phyloP scores from a whole-genome alignment of 176 grass and related monocot species.

The Cenchrus fungigraminus region DNA sequence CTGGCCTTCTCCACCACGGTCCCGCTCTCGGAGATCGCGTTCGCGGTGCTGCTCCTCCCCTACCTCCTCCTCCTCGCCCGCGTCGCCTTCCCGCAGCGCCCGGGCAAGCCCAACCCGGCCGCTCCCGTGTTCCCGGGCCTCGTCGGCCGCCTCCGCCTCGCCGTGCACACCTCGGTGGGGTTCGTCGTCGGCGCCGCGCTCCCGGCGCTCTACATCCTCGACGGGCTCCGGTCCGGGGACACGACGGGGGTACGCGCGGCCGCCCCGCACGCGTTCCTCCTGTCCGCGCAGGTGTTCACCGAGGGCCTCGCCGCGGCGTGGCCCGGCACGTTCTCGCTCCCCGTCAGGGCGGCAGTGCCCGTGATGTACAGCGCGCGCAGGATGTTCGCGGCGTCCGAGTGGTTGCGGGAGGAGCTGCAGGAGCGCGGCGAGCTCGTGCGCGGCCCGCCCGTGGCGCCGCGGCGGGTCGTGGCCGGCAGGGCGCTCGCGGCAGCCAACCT shows the following conservation, averaged over 20 bases:
- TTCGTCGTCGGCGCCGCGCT: conserved; percentile 69
- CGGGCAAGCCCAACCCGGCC: conserved; percentile 31
- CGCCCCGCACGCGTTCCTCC: conserved; percentile 80
- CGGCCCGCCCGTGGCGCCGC: conserved; percentile 20
- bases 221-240: conserved; percentile 60
- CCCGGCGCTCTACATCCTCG: conserved; percentile 71
- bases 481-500: conserved; percentile 65
- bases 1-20: conserved; percentile 59
- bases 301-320: conserved; percentile 69
- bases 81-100: conserved; percentile 56
- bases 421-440: conserved; percentile 33
- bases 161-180: conserved; percentile 40
- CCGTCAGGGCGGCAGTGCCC: conserved; percentile 61
- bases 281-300: conserved; percentile 75
- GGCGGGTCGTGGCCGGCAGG: conserved; percentile 51
- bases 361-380: conserved; percentile 72
- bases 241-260: conserved; percentile 48
- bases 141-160: conserved; percentile 37
- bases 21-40: conserved; percentile 50
- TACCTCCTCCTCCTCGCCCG: conserved; percentile 49
- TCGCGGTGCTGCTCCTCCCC: conserved; percentile 51
- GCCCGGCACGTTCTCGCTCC: conserved; percentile 66
- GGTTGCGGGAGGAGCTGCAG: conserved; percentile 63
- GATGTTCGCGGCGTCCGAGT: conserved; percentile 74
- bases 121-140: conserved; percentile 48